Evolutionary conservation across 1,284 basidiomycete genomes (phyloP), one percentile per base, ranked within the genome.

Genomic region (Ceratobasidium papillatum): DNA sequence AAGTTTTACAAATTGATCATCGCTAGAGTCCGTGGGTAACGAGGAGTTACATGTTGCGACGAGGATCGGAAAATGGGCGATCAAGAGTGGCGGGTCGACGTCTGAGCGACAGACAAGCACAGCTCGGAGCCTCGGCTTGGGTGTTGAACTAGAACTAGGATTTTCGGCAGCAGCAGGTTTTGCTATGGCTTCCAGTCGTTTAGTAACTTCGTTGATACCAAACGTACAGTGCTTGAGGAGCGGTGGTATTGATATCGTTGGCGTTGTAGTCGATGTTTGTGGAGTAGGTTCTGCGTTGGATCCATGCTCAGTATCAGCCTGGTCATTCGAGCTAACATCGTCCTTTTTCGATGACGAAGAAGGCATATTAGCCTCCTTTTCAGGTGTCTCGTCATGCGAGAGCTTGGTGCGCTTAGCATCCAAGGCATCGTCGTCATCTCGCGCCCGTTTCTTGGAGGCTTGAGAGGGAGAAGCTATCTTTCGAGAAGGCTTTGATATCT

Each of bases 141-240:
- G 49, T 64, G 38, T 77, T 58, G 79, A 75, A 34, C 78, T 2
- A 30, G 17, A 41, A 34, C 78, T 2, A 30, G 17, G 27, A 14
- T 59, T 51, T 34, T 22, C 30, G 27, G 36, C 17, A 11, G 54
- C 27, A 36, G 49, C 32, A n/a, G 61, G 54, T 34, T 58, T 56
- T 19, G 88, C 84, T 77, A 91, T 87, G 2, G 75, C 77, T 81
- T 96, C 94, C 12, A 96, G 84, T 22, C 84, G 83, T 81, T 89
- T 92, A 27, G 94, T 93, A 8, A 94, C 91, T 79, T 89, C 86
- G 79, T 95, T 96, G 78, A 96, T 91, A 12, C 94, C 94, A 54
- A 91, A 81, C 0, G 87, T 83, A 51, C 93, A 78, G 79, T 91
- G 87, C 12, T 84, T 77, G 14, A 90, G 81, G 30, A 89, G 81